phyloP scores from a whole-genome alignment of 345 rosid genomes.

The Streptanthus diversifolius region DNA sequence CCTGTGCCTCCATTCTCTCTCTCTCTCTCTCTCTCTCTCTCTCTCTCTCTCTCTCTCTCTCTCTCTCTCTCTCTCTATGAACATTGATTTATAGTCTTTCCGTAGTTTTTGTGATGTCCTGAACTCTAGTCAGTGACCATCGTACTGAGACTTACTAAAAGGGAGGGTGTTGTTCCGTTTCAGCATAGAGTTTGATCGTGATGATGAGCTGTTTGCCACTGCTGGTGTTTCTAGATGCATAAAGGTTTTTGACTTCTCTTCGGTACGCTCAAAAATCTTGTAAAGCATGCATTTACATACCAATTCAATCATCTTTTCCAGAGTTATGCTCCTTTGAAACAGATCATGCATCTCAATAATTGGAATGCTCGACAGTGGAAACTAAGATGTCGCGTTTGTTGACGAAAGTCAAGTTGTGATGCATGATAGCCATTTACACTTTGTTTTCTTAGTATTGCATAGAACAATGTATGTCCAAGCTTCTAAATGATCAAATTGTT shows the following conservation, averaged over 20 bases:
- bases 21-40: too few species aligned
- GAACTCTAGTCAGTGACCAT: neutral
- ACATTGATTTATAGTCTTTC: neutral
- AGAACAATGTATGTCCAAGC: constrained; percentile 1
- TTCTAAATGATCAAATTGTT: neutral
- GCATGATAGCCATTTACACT: constrained; percentile 9
- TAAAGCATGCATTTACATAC: neutral
- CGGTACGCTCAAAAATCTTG: constrained; percentile 46
- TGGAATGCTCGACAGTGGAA: constrained; percentile 11
- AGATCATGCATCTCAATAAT: constrained; percentile 6
- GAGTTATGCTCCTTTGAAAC: constrained; percentile 9
- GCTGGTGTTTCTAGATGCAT: constrained; percentile 98
- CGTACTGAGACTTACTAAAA: constrained; percentile 11
- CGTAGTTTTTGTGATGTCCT: neutral
- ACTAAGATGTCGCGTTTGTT: neutral
- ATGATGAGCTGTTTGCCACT: constrained; percentile 92
- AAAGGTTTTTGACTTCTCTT: constrained; percentile 89
- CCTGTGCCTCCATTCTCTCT: neutral
- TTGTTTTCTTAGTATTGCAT: neutral
- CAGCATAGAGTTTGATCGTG: constrained; percentile 99
- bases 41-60: too few species aligned
- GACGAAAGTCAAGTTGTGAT: constrained; percentile 6
- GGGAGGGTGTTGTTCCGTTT: constrained; percentile 12
- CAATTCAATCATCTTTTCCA: neutral
- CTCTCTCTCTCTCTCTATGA: neutral